These are phyloP conservation scores for Lachnellula subtilissima DNA, from an alignment of 2,329 filamentous ascomycete genomes.

Conservation along the genomic window DNA sequence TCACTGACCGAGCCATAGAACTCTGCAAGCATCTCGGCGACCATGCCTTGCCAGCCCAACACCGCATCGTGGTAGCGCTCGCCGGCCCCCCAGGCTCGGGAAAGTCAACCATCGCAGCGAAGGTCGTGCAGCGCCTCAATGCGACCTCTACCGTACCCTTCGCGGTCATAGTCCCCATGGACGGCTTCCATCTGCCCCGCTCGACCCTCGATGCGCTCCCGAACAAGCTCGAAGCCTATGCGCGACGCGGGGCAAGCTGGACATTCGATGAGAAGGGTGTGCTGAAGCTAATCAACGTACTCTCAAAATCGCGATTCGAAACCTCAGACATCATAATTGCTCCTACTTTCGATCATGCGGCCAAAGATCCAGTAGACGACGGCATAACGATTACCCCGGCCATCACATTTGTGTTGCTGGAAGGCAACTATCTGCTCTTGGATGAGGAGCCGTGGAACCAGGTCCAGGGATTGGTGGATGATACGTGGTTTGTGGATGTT, in stretches of 20 bases:
- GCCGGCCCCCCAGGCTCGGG: slow-evolving; percentile 40
- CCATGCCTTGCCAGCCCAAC: slow-evolving; percentile 3
- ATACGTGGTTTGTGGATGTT: slow-evolving; percentile 74
- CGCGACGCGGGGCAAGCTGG: slow-evolving; percentile 83
- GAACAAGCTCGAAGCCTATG: slow-evolving; percentile 67
- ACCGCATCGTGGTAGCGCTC: slow-evolving; percentile 29
- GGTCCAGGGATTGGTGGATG: slow-evolving; percentile 62
- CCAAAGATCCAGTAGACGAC: slow-evolving; percentile 67
- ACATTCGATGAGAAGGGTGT: slow-evolving; percentile 81
- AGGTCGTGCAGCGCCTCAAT: slow-evolving; percentile 64
- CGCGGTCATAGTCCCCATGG: slow-evolving; percentile 80
- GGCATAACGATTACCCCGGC: slow-evolving; percentile 59
- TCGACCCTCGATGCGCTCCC: slow-evolving; percentile 75
- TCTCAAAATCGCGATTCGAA: slow-evolving; percentile 11
- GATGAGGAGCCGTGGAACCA: slow-evolving; percentile 61
- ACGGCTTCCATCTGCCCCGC: slow-evolving; percentile 86
- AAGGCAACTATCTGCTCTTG: slow-evolving; percentile 71
- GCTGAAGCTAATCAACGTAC: slow-evolving; percentile 53
- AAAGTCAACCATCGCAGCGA: slow-evolving; percentile 73
- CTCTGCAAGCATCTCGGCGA: slow-evolving; percentile 7
- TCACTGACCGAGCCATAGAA: slow-evolving; percentile 13
- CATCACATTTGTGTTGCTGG: slow-evolving; percentile 64
- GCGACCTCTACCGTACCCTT: slow-evolving; percentile 44
- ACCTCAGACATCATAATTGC: slow-evolving; percentile 45
- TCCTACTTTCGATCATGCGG: slow-evolving; percentile 72